A percentile compares a stretch with the other conserved stretches of the same genome.
These are phyloP conservation scores for Aspergillus thermomutatus DNA, from an alignment of 2,329 filamentous ascomycete species.

Conservation along the genomic window DNA sequence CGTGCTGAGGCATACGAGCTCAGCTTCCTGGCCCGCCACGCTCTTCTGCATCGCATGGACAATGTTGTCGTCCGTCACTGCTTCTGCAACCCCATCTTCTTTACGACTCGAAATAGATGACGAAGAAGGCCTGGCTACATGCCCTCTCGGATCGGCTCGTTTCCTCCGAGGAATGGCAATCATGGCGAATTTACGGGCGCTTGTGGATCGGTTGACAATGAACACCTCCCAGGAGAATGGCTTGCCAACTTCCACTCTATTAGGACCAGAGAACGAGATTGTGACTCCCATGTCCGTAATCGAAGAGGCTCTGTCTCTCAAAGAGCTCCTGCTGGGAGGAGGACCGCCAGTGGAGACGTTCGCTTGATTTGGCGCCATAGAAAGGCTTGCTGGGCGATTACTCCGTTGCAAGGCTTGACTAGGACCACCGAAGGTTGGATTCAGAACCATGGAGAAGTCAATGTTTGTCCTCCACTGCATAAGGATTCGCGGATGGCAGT, in stretches of 20 bases:
- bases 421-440: constrained; percentile 46
- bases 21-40: constrained; percentile 47
- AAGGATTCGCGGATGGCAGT: constrained; percentile 42
- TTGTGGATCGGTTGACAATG: constrained; percentile 57
- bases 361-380: constrained; percentile 27
- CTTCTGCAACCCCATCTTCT: constrained; percentile 44
- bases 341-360: constrained; percentile 11
- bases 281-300: constrained; percentile 47
- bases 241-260: constrained; percentile 48
- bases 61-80: constrained; percentile 56
- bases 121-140: constrained; percentile 44
- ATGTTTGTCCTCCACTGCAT: constrained; percentile 50
- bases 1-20: constrained; percentile 55
- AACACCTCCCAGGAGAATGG: constrained; percentile 57
- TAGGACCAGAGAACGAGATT: constrained; percentile 55
- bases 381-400: constrained; percentile 44
- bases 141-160: constrained; percentile 38
- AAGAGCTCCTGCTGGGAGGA: constrained; percentile 29
- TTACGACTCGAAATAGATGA: constrained; percentile 41
- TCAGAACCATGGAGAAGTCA: constrained; percentile 47
- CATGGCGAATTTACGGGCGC: constrained; percentile 53
- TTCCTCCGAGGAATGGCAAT: constrained; percentile 51
- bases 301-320: constrained; percentile 37
- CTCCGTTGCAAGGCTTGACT: constrained; percentile 44
- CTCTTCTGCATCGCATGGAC: constrained; percentile 55